phyloP scores from a whole-genome alignment of 108 stramenopile genomes.

The Chaetoceros tenuissimus region DNA sequence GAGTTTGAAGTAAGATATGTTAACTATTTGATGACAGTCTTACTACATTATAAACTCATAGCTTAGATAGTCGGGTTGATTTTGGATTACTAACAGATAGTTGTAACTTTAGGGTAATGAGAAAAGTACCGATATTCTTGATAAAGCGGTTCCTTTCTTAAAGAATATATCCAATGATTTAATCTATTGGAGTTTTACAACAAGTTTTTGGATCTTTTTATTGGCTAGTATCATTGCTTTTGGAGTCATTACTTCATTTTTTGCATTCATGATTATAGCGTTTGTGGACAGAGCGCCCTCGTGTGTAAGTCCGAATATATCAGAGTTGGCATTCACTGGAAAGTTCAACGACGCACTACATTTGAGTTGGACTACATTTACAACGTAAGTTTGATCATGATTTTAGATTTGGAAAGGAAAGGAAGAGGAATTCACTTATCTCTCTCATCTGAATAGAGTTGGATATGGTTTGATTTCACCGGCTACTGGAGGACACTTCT shows the following conservation, averaged over 20 bases:
- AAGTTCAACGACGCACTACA: constrained; percentile 31
- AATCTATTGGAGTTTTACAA: background rate
- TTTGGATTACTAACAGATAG: no score
- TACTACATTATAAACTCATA: no score
- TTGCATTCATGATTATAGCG: background rate
- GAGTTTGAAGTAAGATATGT: no score
- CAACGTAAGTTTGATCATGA: constrained; percentile 11
- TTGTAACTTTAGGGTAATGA: background rate
- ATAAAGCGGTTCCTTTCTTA: background rate
- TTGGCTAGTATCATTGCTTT: background rate
- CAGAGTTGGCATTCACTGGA: background rate
- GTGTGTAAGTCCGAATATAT: background rate
- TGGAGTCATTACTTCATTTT: background rate
- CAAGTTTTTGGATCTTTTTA: background rate
- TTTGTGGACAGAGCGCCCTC: background rate
- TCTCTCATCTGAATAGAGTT: no score
- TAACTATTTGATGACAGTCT: no score
- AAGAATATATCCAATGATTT: background rate
- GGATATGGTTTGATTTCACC: background rate
- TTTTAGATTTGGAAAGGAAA: background rate
- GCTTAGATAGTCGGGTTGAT: no score
- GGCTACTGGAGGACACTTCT: background rate
- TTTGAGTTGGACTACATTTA: constrained; percentile 39
- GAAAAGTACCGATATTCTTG: background rate
- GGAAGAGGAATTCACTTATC: no score